Percentiles rank a stretch among this genome's conserved stretches.
Evolutionary conservation across 257 asterid species (phyloP).

Genomic region (Primulina tabacum): DNA sequence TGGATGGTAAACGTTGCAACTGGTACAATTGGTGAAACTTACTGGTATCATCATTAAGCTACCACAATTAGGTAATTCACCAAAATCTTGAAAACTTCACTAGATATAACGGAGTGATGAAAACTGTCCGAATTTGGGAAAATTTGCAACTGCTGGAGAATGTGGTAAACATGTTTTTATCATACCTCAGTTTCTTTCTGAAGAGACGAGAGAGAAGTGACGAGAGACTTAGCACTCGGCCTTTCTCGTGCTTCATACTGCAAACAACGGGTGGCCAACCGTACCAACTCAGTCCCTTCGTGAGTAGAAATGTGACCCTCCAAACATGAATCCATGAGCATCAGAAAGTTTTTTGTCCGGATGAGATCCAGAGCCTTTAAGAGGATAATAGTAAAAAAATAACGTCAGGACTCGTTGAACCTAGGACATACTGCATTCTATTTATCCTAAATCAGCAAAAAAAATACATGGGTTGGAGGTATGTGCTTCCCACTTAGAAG

Average conservation of each 20-base stretch:
- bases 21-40: no score
- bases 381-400: background rate
- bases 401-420: background rate
- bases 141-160: background rate
- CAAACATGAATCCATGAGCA: slow-evolving; percentile 74
- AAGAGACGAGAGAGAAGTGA: slow-evolving; percentile 60
- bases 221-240: slow-evolving; percentile 74
- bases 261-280: slow-evolving; percentile 90
- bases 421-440: background rate
- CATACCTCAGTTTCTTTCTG: slow-evolving; percentile 87
- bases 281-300: slow-evolving; percentile 82
- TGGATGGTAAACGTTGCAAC: no score
- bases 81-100: background rate
- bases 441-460: background rate
- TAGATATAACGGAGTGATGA: background rate
- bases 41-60: background rate
- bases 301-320: slow-evolving; percentile 88
- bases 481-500: slow-evolving; percentile 71
- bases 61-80: background rate
- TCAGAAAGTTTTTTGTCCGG: slow-evolving; percentile 50
- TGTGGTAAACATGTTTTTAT: background rate
- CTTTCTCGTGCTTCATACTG: slow-evolving; percentile 91
- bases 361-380: slow-evolving; percentile 62
- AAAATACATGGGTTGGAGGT: slow-evolving; percentile 63
- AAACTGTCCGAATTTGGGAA: background rate